These are phyloP conservation scores for Cutaneotrichosporon sp. DNA, from an alignment of 1,284 basidiomycete genomes.

Conservation along the genomic window DNA sequence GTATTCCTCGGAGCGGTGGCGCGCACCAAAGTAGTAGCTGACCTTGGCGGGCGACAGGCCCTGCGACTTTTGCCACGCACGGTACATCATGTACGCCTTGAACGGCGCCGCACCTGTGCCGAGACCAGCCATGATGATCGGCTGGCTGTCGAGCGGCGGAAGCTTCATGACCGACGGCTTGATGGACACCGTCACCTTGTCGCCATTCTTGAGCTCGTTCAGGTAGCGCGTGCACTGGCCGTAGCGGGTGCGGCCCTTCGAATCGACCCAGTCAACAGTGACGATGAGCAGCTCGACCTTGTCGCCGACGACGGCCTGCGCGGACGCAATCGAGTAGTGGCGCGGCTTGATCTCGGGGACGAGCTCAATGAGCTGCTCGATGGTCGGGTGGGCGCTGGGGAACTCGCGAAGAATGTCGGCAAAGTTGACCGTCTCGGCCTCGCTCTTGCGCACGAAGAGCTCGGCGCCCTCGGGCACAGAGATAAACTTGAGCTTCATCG, in stretches of 20 bases:
- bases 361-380: slow-evolving; percentile 79
- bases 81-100: slow-evolving; percentile 95
- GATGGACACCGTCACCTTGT: slow-evolving; percentile 94
- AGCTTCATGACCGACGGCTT: slow-evolving; percentile 99
- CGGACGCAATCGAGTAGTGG: slow-evolving; percentile 96
- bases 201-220: slow-evolving; percentile 71
- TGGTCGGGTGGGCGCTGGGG: slow-evolving; percentile 69
- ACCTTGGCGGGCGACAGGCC: slow-evolving; percentile 71
- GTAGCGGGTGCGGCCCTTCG: slow-evolving; percentile 69
- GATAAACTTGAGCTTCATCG: slow-evolving; percentile 83
- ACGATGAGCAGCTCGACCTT: slow-evolving; percentile 91
- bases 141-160: slow-evolving; percentile 76
- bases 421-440: slow-evolving; percentile 92
- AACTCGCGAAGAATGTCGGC: slow-evolving; percentile 81
- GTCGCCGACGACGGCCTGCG: slow-evolving; percentile 90
- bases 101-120: slow-evolving; percentile 96
- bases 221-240: slow-evolving; percentile 98
- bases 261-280: slow-evolving; percentile 88
- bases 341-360: slow-evolving; percentile 92
- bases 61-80: slow-evolving; percentile 72
- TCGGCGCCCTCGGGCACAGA: slow-evolving; percentile 83
- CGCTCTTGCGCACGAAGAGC: slow-evolving; percentile 91
- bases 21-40: slow-evolving; percentile 99
- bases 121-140: slow-evolving; percentile 96
- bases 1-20: slow-evolving; percentile 89